A percentile compares a stretch with the other conserved stretches of the same genome.
Conservation (phyloP, 768 basidiomycete species). For the Lentinus brumalis region DNA sequence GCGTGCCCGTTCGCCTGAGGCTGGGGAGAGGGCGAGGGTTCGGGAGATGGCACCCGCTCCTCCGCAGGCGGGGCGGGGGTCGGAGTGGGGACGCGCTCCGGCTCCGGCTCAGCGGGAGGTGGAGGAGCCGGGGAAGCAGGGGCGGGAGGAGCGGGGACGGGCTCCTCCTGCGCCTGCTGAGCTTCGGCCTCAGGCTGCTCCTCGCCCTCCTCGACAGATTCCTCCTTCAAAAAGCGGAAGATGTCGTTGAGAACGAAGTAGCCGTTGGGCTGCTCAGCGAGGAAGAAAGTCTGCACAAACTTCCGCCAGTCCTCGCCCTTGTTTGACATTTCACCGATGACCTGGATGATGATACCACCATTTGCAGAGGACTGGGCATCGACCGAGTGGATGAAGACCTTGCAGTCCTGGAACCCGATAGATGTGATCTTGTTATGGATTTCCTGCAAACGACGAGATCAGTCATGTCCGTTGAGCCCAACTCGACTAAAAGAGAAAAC, state of each 20-base stretch:
- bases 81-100: constrained; percentile 36
- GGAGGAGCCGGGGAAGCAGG: constrained; percentile 38
- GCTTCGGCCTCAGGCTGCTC: constrained; percentile 56
- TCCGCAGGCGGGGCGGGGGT: constrained; percentile 40
- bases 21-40: constrained; percentile 40
- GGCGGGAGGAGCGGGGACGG: constrained; percentile 37
- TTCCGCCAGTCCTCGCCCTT: constrained; percentile 91
- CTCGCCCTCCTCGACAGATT: constrained; percentile 80
- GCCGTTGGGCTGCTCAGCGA: constrained; percentile 97
- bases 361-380: constrained; percentile 95
- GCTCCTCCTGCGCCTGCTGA: constrained; percentile 29
- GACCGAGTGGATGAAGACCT: constrained; percentile 98
- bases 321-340: constrained; percentile 99
- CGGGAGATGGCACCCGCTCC: constrained; percentile 32
- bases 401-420: constrained; percentile 94
- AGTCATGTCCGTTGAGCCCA: neutral
- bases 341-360: constrained; percentile 97
- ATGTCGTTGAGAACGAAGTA: constrained; percentile 99
- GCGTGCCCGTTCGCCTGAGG: constrained; percentile 45
- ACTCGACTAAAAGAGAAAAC: no score
- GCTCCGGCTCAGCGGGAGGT: constrained; percentile 26
- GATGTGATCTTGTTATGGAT: constrained; percentile 96
- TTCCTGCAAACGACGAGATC: constrained; percentile 56
- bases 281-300: constrained; percentile 99
- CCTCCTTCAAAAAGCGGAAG: constrained; percentile 99